Percentiles rank a stretch among this genome's conserved stretches.
These are phyloP conservation scores for Xylaria scruposa DNA, from an alignment of 495 filamentous ascomycete genomes.

Conservation along the genomic window DNA sequence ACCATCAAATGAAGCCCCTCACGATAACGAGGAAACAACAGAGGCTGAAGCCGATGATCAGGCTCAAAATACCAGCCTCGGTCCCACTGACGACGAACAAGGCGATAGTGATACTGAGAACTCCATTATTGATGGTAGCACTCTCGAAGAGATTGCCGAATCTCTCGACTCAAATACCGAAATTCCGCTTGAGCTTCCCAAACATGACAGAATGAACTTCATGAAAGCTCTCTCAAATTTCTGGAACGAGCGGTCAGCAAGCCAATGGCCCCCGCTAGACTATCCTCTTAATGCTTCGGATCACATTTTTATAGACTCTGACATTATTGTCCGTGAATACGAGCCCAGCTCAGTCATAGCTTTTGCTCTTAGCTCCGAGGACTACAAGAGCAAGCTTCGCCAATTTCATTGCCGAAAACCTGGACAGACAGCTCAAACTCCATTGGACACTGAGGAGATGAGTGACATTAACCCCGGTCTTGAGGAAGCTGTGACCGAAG, in stretches of 20 bases:
- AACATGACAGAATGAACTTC: conserved; percentile 87
- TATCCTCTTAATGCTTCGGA: conserved; percentile 89
- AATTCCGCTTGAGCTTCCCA: conserved; percentile 77
- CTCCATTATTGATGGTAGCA: conserved; percentile 64
- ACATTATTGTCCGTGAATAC: conserved; percentile 96
- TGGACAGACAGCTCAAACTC: conserved; percentile 34
- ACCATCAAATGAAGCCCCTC: conserved; percentile 10
- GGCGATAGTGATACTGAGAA: conserved; percentile 76
- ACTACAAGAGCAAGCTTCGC: conserved; percentile 86
- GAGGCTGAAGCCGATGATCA: conserved; percentile 59
- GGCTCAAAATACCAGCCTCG: conserved; percentile 53
- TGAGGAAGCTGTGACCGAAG: conserved; percentile 45
- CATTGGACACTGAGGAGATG: conserved; percentile 26
- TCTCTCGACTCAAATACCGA: conserved; percentile 69
- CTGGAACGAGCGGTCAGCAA: conserved; percentile 97
- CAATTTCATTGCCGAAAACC: conserved; percentile 38
- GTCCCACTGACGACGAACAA: conserved; percentile 66
- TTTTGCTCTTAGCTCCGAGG: conserved; percentile 82
- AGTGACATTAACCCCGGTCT: conserved; percentile 42
- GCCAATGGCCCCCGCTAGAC: conserved; percentile 92
- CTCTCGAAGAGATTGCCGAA: conserved; percentile 62
- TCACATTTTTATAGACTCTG: conserved; percentile 96
- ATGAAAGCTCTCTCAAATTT: conserved; percentile 96
- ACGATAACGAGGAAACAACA: conserved; percentile 48
- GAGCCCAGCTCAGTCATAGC: conserved; percentile 96